Base-by-base conservation (phyloP, 805 yeast species). In the Myxozyma udenii region DNA sequence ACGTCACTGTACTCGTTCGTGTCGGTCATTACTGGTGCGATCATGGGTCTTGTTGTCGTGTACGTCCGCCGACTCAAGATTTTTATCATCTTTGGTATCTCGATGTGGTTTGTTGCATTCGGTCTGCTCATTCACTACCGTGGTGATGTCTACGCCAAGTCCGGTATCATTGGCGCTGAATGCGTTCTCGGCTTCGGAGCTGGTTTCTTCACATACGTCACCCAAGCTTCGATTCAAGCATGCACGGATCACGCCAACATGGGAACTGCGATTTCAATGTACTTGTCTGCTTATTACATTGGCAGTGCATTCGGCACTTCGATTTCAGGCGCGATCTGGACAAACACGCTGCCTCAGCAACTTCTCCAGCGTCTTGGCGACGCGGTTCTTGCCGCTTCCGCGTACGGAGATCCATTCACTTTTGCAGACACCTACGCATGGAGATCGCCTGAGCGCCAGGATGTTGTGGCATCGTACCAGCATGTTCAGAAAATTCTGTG, bases 311-410 rank as follows among this genome's bases (percentile, higher is more conserved):
- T 83, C 44, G 89, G 89, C 21, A 67, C 76, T 28, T 68, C 84
- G 22, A 76, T 84, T 22, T 75, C 86, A 19, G 88, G 87, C 58
- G 87, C 87, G 26, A 74, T 84, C 39, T 84, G 87, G 87, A 78
- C 85, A 12, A 79, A 81, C 57, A 63, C 73, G 16, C 69, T 84
- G 61, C 84, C 79, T 63, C 61, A 64, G 21, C 63, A 74, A 60
- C 66, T 80, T 44, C 50, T 61, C 28, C 66, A 70, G 42, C 61
- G 74, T 48, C 55, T 77, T 9, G 62, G 64, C 19, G 38, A 64
- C 6, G 60, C 67, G 0, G 65, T 73, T 0, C 55, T 75, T n/a
- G 79, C 80, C 6, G 57, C 67, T 0, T 54, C 48, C 1, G 83
- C 81, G 12, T 82, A 81, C 61, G 72, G 71, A 2, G 66, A 74